Conservation (phyloP, 1,139 yeast species). For the Protomyces arabidopsidicola region DNA sequence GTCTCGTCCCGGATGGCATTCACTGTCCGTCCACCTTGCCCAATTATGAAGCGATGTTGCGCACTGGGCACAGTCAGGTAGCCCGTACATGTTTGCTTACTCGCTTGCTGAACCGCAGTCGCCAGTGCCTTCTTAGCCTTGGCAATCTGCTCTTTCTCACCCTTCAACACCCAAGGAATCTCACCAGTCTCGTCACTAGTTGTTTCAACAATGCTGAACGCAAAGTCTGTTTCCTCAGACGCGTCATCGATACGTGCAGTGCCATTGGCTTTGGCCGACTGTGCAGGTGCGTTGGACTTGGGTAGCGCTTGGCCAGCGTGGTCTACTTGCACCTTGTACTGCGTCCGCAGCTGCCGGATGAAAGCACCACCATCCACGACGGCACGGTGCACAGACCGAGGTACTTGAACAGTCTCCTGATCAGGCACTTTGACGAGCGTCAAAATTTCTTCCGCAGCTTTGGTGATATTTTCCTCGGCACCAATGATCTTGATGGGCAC, state of each 20-base stretch:
- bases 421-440: constrained; percentile 55
- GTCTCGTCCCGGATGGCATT: constrained; percentile 57
- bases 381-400: constrained; percentile 27
- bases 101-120: constrained; percentile 32
- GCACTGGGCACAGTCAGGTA: constrained; percentile 50
- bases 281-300: background rate
- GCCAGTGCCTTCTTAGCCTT: constrained; percentile 39
- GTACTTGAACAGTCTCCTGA: constrained; percentile 34
- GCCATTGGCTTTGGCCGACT: constrained; percentile 11
- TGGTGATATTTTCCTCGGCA: constrained; percentile 37
- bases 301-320: constrained; percentile 47
- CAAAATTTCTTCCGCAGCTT: constrained; percentile 40
- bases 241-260: constrained; percentile 28
- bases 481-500: constrained; percentile 42
- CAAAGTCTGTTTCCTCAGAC: constrained; percentile 9
- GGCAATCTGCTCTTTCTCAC: constrained; percentile 39
- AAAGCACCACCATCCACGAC: constrained; percentile 48
- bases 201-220: constrained; percentile 39
- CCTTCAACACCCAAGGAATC: constrained; percentile 32
- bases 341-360: constrained; percentile 53
- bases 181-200: constrained; percentile 44
- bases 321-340: constrained; percentile 57
- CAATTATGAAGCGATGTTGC: constrained; percentile 59
- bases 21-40: constrained; percentile 70
- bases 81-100: constrained; percentile 44